phyloP scores from a whole-genome alignment of 352 stramenopile species.

The Thraustochytrium sp. region DNA sequence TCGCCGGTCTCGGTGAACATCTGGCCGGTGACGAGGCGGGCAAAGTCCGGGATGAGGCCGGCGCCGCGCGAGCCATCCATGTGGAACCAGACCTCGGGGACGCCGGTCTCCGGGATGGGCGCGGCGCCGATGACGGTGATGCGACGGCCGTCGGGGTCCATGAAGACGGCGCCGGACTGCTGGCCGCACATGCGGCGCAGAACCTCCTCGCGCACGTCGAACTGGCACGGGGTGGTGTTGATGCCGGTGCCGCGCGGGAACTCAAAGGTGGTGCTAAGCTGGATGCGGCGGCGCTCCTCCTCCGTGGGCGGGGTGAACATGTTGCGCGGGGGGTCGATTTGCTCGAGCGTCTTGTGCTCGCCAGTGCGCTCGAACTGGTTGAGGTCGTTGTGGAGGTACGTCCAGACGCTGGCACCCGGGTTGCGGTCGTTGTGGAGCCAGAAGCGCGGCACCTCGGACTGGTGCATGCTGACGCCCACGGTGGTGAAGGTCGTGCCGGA shows the following conservation, averaged over 20 bases:
- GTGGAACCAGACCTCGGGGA: slow-evolving; percentile 2
- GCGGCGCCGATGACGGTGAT: slow-evolving; percentile 5
- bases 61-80: slow-evolving; percentile 29
- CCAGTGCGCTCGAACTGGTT: slow-evolving; percentile 25
- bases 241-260: slow-evolving; percentile 2
- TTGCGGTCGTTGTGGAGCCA: slow-evolving; percentile 12
- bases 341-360: neutral
- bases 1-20: slow-evolving; percentile 31
- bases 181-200: neutral
- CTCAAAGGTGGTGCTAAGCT: neutral
- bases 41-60: slow-evolving; percentile 2
- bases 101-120: slow-evolving; percentile 5
- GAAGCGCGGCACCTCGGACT: neutral
- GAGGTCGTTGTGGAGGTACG: slow-evolving; percentile 1
- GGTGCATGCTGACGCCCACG: neutral
- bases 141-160: neutral
- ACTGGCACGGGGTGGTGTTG: neutral
- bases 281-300: neutral
- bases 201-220: neutral
- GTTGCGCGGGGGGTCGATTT: slow-evolving; percentile 21
- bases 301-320: neutral
- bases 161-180: neutral
- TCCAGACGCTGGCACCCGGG: slow-evolving; percentile 18
- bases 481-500: slow-evolving; percentile 2
- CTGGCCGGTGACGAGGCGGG: neutral